Evolutionary conservation across 202 grass and related monocot genomes (phyloP).

Genomic region (Alloteropsis angusta): DNA sequence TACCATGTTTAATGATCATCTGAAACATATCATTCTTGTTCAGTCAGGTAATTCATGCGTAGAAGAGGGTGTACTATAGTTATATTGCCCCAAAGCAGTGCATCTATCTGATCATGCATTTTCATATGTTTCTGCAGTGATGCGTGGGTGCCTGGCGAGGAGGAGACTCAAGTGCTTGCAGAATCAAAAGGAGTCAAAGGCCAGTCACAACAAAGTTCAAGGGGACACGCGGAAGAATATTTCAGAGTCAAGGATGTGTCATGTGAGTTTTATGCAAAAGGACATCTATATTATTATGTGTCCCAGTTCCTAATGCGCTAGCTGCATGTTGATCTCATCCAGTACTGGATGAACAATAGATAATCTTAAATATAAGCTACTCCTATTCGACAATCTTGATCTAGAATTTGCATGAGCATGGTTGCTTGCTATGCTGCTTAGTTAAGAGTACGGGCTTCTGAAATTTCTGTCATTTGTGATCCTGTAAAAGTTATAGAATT

Average conservation of each 20-base stretch:
- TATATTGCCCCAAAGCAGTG: not conserved
- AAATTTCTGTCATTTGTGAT: slow-evolving; percentile 9
- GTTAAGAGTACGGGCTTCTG: not conserved
- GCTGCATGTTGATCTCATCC: slow-evolving; percentile 2
- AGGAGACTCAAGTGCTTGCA: slow-evolving; percentile 49
- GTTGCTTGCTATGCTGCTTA: not conserved
- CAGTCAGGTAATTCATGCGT: slow-evolving; percentile 59
- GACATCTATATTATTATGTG: not conserved
- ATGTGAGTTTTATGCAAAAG: slow-evolving; percentile 28
- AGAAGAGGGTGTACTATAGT: not conserved
- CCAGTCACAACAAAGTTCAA: slow-evolving; percentile 26
- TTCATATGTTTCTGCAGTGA: slow-evolving; percentile 47
- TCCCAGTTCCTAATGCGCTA: not conserved
- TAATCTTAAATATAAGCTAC: not conserved
- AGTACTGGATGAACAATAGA: not conserved
- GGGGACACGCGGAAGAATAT: slow-evolving; percentile 9
- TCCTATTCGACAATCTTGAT: not conserved
- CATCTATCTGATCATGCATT: slow-evolving; percentile 27
- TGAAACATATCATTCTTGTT: slow-evolving; percentile 63
- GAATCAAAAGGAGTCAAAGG: slow-evolving; percentile 29
- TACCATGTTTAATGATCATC: slow-evolving; percentile 38
- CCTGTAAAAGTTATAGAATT: slow-evolving; percentile 7
- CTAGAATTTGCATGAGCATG: slow-evolving; percentile 13
- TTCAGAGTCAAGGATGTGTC: slow-evolving; percentile 27
- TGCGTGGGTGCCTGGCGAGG: slow-evolving; percentile 68